Conservation (phyloP, 352 stramenopile species). For the Elongisporangium prolatum region DNA sequence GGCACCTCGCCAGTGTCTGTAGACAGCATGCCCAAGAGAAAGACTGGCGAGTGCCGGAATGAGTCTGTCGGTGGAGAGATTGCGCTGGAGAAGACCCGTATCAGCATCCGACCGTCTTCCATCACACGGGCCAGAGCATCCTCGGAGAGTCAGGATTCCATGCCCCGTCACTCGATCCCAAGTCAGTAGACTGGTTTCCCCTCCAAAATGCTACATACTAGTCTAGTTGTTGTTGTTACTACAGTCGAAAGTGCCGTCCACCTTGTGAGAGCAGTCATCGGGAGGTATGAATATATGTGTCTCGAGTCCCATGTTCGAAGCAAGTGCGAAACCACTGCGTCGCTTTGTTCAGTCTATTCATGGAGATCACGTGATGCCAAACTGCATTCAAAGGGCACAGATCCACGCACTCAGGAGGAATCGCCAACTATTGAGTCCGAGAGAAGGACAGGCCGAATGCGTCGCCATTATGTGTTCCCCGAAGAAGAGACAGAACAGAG, state of each 20-base stretch:
- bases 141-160: not conserved
- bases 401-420: not conserved
- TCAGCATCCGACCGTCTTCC: slow-evolving; percentile 27
- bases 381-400: not conserved
- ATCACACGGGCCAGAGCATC: not conserved
- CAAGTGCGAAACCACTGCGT: not conserved
- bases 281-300: not conserved
- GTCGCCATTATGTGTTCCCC: slow-evolving; percentile 58
- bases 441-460: slow-evolving; percentile 14
- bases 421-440: not conserved
- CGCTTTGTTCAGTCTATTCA: not conserved
- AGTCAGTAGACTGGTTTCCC: not conserved
- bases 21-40: slow-evolving; percentile 19
- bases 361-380: not conserved
- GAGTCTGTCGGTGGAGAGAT: slow-evolving; percentile 41
- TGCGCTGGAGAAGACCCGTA: slow-evolving; percentile 49
- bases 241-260: not conserved
- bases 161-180: not conserved
- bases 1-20: slow-evolving; percentile 7
- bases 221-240: not conserved
- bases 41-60: slow-evolving; percentile 18
- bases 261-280: not conserved
- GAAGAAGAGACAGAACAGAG: slow-evolving; percentile 55
- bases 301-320: not conserved
- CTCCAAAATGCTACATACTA: not conserved